These are phyloP conservation scores for Monosporascus sp. DNA, from an alignment of 2,329 filamentous ascomycete genomes.

Conservation along the genomic window DNA sequence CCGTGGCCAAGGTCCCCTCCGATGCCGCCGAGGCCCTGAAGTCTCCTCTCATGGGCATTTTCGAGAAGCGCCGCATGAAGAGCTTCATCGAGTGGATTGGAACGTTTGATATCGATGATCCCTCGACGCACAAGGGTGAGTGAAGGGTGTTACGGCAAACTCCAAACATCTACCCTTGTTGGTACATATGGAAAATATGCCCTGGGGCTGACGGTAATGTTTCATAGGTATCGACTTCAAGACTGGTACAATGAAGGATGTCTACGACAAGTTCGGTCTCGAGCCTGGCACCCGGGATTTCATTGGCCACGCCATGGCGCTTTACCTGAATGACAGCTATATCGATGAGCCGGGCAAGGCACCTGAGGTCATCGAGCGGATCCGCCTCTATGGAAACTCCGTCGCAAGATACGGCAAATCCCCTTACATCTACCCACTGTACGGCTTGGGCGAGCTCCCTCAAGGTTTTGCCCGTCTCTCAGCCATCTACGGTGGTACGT, in stretches of 20 bases:
- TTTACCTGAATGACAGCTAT: constrained; percentile 88
- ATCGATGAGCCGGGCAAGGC: constrained; percentile 67
- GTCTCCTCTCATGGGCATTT: constrained; percentile 93
- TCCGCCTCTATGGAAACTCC: constrained; percentile 94
- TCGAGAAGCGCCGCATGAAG: constrained; percentile 96
- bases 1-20: constrained; percentile 93
- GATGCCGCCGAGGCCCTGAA: constrained; percentile 85
- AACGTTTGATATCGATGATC: constrained; percentile 74
- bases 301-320: constrained; percentile 95
- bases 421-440: constrained; percentile 98
- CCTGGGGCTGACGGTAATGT: neutral
- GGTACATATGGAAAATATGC: neutral
- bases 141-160: constrained; percentile 1
- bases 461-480: constrained; percentile 96
- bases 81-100: constrained; percentile 95
- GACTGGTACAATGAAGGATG: constrained; percentile 88
- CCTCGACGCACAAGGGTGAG: constrained; percentile 83
- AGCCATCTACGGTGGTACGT: constrained; percentile 97
- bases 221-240: constrained; percentile 69
- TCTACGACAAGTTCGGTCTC: constrained; percentile 96
- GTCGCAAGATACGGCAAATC: constrained; percentile 98
- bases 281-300: constrained; percentile 89
- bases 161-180: neutral
- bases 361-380: constrained; percentile 82
- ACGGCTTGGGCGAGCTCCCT: constrained; percentile 93